phyloP scores from a whole-genome alignment of 2,329 filamentous ascomycete genomes.

The Calonectria crousiana region DNA sequence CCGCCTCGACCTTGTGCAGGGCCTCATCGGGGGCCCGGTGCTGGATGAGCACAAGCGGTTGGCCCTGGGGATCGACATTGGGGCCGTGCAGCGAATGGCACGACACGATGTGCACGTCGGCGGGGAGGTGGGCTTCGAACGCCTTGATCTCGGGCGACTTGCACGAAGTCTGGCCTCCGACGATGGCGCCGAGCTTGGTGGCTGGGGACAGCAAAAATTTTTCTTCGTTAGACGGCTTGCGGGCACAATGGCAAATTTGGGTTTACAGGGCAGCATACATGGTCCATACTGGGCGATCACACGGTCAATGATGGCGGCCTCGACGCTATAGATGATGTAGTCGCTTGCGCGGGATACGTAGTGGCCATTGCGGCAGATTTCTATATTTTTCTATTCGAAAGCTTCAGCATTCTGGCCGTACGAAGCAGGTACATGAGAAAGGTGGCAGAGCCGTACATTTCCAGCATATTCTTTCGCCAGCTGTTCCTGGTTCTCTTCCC shows the following conservation, averaged over 20 bases:
- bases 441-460: slow-evolving; percentile 74
- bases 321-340: slow-evolving; percentile 99
- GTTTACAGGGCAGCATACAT: slow-evolving; percentile 67
- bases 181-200: slow-evolving; percentile 94
- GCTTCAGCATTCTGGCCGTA: slow-evolving; percentile 60
- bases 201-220: slow-evolving; percentile 63
- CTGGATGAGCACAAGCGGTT: slow-evolving; percentile 93
- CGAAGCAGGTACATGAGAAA: slow-evolving; percentile 40
- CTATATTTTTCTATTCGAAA: slow-evolving; percentile 75
- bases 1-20: slow-evolving; percentile 81
- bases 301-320: slow-evolving; percentile 88
- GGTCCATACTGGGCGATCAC: slow-evolving; percentile 92
- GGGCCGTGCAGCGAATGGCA: slow-evolving; percentile 98
- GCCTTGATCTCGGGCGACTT: slow-evolving; percentile 96
- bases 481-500: slow-evolving; percentile 86
- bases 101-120: slow-evolving; percentile 92
- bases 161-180: slow-evolving; percentile 97
- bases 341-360: slow-evolving; percentile 96
- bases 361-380: slow-evolving; percentile 94
- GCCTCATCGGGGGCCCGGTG: slow-evolving; percentile 86
- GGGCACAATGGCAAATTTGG: not conserved
- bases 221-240: slow-evolving; percentile 2
- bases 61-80: slow-evolving; percentile 86
- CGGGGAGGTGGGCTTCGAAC: slow-evolving; percentile 88
- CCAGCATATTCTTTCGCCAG: slow-evolving; percentile 85